Conservation (phyloP, 352 stramenopile genomes). For the Phytophthora capsici region DNA sequence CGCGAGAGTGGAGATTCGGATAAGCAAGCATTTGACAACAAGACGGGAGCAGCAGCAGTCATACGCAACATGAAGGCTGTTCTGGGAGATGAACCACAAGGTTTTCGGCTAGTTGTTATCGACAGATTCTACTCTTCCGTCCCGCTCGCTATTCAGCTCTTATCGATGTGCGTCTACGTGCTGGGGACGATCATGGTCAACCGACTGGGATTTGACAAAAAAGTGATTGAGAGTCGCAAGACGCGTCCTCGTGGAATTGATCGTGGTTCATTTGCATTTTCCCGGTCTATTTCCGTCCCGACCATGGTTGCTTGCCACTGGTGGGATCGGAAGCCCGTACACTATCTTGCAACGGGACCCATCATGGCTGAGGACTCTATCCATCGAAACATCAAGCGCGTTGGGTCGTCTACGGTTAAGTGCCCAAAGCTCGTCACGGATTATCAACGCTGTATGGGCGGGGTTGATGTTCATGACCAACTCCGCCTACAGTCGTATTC, state of each 20-base stretch:
- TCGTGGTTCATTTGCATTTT: slow-evolving; percentile 28
- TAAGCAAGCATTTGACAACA: slow-evolving; percentile 7
- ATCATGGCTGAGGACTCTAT: slow-evolving; percentile 10
- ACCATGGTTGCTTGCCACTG: slow-evolving; percentile 26
- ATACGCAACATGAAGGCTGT: slow-evolving; percentile 22
- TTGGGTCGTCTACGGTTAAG: not conserved
- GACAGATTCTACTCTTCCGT: slow-evolving; percentile 38
- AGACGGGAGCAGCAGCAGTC: slow-evolving; percentile 8
- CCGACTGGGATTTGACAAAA: slow-evolving; percentile 6
- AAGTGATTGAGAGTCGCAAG: slow-evolving; percentile 8
- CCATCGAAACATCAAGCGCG: slow-evolving; percentile 27
- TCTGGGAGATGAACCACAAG: not conserved
- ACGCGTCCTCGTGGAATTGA: slow-evolving; percentile 12
- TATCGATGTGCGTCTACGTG: slow-evolving; percentile 34
- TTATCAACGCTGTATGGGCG: too few species aligned
- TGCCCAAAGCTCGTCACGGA: slow-evolving; percentile 31
- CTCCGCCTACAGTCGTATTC: too few species aligned
- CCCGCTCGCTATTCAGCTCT: slow-evolving; percentile 19
- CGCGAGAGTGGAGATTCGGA: not conserved
- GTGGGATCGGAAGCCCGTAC: slow-evolving; percentile 43
- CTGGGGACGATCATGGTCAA: slow-evolving; percentile 33
- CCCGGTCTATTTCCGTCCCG: slow-evolving; percentile 3
- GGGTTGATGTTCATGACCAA: too few species aligned
- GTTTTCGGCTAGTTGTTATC: slow-evolving; percentile 12
- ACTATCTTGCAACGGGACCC: slow-evolving; percentile 30